Evolutionary conservation across 495 filamentous ascomycete genomes (phyloP).

Genomic region (Penicillium waksmanii): DNA sequence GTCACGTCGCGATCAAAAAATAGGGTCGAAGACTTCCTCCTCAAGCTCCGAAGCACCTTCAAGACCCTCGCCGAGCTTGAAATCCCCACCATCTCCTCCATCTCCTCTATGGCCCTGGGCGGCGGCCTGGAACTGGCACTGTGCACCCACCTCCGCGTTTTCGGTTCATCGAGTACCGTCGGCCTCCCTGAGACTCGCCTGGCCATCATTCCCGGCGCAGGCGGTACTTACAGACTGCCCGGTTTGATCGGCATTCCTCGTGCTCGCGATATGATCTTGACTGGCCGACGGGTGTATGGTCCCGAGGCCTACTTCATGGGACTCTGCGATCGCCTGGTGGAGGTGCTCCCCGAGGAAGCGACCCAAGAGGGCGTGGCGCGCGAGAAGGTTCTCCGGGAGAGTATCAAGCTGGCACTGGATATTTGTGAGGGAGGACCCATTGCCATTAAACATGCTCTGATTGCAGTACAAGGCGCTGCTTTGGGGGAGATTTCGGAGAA

Average conservation of each 20-base stretch:
- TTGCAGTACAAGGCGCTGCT: conserved; percentile 66
- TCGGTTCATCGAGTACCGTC: conserved; percentile 71
- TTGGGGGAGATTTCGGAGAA: conserved; percentile 71
- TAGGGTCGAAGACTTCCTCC: conserved; percentile 77
- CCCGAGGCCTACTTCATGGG: conserved; percentile 84
- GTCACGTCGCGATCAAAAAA: not conserved
- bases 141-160: conserved; percentile 81
- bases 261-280: conserved; percentile 84
- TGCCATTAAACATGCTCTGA: conserved; percentile 70
- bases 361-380: conserved; percentile 56
- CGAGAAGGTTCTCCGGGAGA: conserved; percentile 67
- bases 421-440: conserved; percentile 88
- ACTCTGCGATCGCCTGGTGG: conserved; percentile 79
- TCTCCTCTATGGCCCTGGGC: conserved; percentile 81
- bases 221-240: conserved; percentile 86
- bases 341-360: conserved; percentile 65
- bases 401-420: conserved; percentile 75
- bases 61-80: conserved; percentile 67
- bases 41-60: conserved; percentile 72
- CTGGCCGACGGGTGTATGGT: conserved; percentile 76
- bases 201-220: conserved; percentile 92
- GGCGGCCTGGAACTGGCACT: conserved; percentile 92
- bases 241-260: conserved; percentile 71
- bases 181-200: conserved; percentile 89
- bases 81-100: conserved; percentile 85